These are phyloP conservation scores for Cyberlindnera nakhonratchasimensis DNA, from an alignment of 805 yeast genomes.

Conservation along the genomic window DNA sequence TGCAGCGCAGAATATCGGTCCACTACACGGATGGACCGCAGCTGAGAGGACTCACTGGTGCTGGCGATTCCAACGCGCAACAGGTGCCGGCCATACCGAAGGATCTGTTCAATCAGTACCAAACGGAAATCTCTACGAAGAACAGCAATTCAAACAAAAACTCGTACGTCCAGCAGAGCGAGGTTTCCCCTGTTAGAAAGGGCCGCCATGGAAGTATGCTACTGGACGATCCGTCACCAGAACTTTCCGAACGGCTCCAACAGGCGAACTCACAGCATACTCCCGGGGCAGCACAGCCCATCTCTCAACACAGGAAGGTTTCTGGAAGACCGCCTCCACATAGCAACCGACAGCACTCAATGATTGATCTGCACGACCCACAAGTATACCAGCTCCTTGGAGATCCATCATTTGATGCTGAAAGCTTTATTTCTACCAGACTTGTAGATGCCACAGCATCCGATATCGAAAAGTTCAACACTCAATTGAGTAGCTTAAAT, in stretches of 20 bases:
- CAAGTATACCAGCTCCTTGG: constrained; percentile 34
- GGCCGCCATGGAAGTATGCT: constrained; percentile 7
- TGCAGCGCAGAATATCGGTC: constrained; percentile 44
- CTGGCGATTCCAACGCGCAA: constrained; percentile 4
- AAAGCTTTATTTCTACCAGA: constrained; percentile 43
- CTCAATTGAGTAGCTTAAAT: constrained; percentile 47
- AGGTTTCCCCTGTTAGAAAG: background rate
- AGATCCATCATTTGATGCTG: constrained; percentile 44
- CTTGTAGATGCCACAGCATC: constrained; percentile 64
- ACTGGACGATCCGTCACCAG: background rate
- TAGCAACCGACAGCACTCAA: constrained; percentile 9
- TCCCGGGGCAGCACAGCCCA: background rate
- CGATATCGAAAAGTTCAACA: constrained; percentile 67
- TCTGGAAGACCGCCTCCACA: constrained; percentile 6
- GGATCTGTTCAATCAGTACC: constrained; percentile 20
- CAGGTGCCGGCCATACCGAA: constrained; percentile 31
- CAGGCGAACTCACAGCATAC: background rate
- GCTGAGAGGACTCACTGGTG: constrained; percentile 12
- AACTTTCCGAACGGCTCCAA: no score
- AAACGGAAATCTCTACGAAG: no score
- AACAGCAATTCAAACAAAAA: background rate
- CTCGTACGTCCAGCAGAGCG: background rate
- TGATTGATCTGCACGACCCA: constrained; percentile 22
- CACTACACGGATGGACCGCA: constrained; percentile 28
- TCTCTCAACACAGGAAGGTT: constrained; percentile 4